Evolutionary conservation across 768 basidiomycete species (phyloP), one percentile per base, ranked within the genome.

Genomic region (Trametes cingulata): DNA sequence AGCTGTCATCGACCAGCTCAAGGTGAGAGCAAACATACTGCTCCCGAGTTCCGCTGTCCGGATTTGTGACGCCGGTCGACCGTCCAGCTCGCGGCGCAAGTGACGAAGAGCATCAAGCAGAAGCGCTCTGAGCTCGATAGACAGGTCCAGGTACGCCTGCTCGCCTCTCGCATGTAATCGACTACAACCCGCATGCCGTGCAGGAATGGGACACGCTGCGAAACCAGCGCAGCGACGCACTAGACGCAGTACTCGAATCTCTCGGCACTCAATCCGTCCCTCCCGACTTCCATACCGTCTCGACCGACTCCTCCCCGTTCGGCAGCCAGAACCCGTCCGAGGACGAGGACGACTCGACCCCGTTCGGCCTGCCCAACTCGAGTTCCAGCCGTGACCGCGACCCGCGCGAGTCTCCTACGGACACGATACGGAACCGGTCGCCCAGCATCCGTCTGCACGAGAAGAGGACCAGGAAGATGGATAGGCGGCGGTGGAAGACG

Each of bases 151-250:
- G 91, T 87, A 66, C 56, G 80, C 72, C 33, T 33, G 6, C 33
- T 50, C 42, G 10, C 43, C 19, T 41, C 13, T 20, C 9, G 41
- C 9, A 2, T 22, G 29, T 46, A 2, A 15, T 25, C 15, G 27
- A 19, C 25, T 15, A 57, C 12, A 48, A 37, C 45, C 45, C 27
- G 56, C 45, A 53, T 14, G 19, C 36, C 5, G 19, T 36, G 17
- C 60, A 93, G 90, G 82, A 84, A 68, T 93, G 90, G 90, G 91
- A 93, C 67, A 65, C 69, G 6, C 70, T 82, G 14, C 82, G 90
- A n/a, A 76, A 73, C 13, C 81, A 85, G 69, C 83, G 85, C 39
- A 80, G 82, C 6, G 78, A 82, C 13, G 80, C 83, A 1, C 79
- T 94, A 2, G 91, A 94, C 64, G 68, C 69, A 25, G 79, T 91